phyloP scores from a whole-genome alignment of 805 yeast species.

The Saccharomycopsis javanensis region DNA sequence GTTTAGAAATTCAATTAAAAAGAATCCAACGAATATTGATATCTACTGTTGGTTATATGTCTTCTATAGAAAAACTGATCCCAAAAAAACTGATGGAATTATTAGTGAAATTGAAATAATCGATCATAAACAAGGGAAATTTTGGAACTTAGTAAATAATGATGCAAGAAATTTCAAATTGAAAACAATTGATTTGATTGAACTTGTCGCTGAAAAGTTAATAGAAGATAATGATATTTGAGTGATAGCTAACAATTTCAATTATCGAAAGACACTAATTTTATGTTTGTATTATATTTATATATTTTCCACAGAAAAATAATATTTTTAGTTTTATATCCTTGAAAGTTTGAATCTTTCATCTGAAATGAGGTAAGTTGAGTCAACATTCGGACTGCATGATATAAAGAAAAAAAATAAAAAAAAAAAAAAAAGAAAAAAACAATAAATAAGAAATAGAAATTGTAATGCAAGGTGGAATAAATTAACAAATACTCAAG shows the following conservation, averaged over 20 bases:
- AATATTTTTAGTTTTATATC: too few relatives aligned
- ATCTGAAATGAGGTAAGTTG: too few relatives aligned
- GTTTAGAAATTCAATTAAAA: slow-evolving; percentile 59
- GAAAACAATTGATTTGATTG: slow-evolving; percentile 32
- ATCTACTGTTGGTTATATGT: slow-evolving; percentile 59
- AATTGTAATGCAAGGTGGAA: too few relatives aligned
- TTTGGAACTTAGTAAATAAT: slow-evolving; percentile 49
- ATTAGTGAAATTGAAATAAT: slow-evolving; percentile 31
- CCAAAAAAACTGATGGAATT: background rate
- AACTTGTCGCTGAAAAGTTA: slow-evolving; percentile 23
- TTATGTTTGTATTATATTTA: too few relatives aligned
- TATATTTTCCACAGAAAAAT: too few relatives aligned
- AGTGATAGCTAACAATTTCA: background rate
- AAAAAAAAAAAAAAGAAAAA: too few relatives aligned
- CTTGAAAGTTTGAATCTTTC: too few relatives aligned
- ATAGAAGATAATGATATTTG: background rate
- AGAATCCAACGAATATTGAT: slow-evolving; percentile 60
- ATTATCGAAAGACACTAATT: too few relatives aligned
- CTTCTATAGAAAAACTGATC: slow-evolving; percentile 29
- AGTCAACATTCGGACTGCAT: too few relatives aligned
- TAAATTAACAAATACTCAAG: too few relatives aligned
- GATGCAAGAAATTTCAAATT: slow-evolving; percentile 37
- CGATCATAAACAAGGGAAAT: slow-evolving; percentile 52
- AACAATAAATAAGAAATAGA: too few relatives aligned
- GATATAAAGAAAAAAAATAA: too few relatives aligned